phyloP scores from a whole-genome alignment of 2,329 filamentous ascomycete genomes.

The Neonectria ditissima region DNA sequence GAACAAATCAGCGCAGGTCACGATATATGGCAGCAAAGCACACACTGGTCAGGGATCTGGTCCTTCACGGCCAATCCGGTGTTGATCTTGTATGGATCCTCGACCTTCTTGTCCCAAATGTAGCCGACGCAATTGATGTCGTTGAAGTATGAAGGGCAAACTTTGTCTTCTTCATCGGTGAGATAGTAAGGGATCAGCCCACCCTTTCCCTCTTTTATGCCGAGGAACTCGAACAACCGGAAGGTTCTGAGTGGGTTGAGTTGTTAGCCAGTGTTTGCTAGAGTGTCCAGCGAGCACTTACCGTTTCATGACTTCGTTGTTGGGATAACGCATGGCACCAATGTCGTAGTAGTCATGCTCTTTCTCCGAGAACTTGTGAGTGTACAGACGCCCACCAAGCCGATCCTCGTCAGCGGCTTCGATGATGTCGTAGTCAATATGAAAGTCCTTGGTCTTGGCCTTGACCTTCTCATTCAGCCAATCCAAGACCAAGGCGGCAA shows the following conservation, averaged over 20 bases:
- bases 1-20: background rate
- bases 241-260: slow-evolving; percentile 31
- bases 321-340: slow-evolving; percentile 30
- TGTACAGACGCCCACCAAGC: slow-evolving; percentile 30
- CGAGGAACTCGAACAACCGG: slow-evolving; percentile 32
- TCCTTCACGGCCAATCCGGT: slow-evolving; percentile 3
- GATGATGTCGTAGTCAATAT: slow-evolving; percentile 21
- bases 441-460: too few relatives aligned
- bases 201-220: slow-evolving; percentile 17
- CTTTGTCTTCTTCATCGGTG: background rate
- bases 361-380: slow-evolving; percentile 22
- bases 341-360: slow-evolving; percentile 32
- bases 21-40: background rate
- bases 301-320: slow-evolving; percentile 28
- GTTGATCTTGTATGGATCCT: slow-evolving; percentile 31
- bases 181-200: slow-evolving; percentile 37
- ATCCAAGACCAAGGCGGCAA: slow-evolving; percentile 22
- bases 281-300: background rate
- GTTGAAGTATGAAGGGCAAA: slow-evolving; percentile 35
- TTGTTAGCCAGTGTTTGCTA: background rate
- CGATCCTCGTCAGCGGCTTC: slow-evolving; percentile 18
- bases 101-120: background rate
- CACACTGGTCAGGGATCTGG: slow-evolving; percentile 13
- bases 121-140: slow-evolving; percentile 14
- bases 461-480: slow-evolving; percentile 14